phyloP scores from a whole-genome alignment of 2,329 filamentous ascomycete genomes.

The Alternaria arbusti region DNA sequence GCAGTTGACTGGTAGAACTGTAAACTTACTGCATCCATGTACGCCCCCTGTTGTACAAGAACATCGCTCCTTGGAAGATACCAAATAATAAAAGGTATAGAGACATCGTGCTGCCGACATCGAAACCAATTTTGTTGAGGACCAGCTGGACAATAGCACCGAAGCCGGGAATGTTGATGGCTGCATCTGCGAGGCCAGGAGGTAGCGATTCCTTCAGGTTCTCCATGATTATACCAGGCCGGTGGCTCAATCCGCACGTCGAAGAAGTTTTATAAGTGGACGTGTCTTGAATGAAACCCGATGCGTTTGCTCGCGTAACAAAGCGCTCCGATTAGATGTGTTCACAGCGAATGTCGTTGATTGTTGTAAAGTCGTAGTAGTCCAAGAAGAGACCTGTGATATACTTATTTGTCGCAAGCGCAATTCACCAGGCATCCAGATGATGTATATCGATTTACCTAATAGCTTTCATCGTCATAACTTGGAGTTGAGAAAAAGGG shows the following conservation, averaged over 20 bases:
- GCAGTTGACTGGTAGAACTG: conserved; percentile 4
- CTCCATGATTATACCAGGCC: neutral
- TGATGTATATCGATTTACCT: neutral
- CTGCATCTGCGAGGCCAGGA: conserved; percentile 5
- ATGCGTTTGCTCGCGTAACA: neutral
- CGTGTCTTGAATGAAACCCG: no score
- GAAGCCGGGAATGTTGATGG: conserved; percentile 1
- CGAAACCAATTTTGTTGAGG: conserved; percentile 48
- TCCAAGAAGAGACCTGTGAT: neutral
- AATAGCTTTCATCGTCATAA: neutral
- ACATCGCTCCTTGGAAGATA: conserved; percentile 46
- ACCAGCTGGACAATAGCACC: conserved; percentile 6
- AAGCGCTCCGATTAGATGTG: neutral
- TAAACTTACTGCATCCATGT: neutral
- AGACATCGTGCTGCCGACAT: conserved; percentile 56
- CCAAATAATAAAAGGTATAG: conserved; percentile 53
- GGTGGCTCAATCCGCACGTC: no score
- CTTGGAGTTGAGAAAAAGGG: neutral
- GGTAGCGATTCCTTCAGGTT: neutral
- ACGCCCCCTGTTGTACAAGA: conserved; percentile 39
- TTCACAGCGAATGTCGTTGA: neutral
- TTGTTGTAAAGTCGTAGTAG: neutral
- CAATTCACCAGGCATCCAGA: neutral
- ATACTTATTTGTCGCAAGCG: neutral
- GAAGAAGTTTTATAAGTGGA: neutral